Evolutionary conservation across 139 green algal species (phyloP).

Genomic region (Zygnema circumcarinatum): DNA sequence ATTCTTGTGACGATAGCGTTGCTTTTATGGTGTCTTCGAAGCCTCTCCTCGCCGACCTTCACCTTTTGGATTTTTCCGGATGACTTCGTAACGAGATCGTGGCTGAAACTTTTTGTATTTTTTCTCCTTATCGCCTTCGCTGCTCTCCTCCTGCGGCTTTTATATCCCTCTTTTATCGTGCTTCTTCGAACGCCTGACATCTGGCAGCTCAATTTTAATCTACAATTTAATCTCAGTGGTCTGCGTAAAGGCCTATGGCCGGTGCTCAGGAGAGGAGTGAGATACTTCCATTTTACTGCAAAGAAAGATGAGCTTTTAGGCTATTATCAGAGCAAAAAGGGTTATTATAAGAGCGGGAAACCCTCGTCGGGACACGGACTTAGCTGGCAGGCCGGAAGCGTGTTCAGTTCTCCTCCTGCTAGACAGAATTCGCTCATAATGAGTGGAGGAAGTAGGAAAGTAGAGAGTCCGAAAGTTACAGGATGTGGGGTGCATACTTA

Average conservation of each 20-base stretch:
- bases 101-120: background rate
- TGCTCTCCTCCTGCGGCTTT: background rate
- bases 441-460: background rate
- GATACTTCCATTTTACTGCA: background rate
- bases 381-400: background rate
- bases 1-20: background rate
- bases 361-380: background rate
- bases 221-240: background rate
- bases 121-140: background rate
- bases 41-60: background rate
- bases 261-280: background rate
- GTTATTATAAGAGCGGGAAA: background rate
- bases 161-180: background rate
- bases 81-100: background rate
- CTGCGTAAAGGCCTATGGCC: background rate
- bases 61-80: constrained; percentile 1
- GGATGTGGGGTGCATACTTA: constrained; percentile 51
- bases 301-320: background rate
- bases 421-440: background rate
- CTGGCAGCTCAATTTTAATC: constrained; percentile 17
- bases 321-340: background rate
- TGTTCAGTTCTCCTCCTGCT: background rate
- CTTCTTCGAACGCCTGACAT: background rate
- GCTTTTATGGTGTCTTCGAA: constrained; percentile 11
- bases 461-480: no score